phyloP scores from a whole-genome alignment of 2,329 filamentous ascomycete species.

The Sporothrix variecibatus region DNA sequence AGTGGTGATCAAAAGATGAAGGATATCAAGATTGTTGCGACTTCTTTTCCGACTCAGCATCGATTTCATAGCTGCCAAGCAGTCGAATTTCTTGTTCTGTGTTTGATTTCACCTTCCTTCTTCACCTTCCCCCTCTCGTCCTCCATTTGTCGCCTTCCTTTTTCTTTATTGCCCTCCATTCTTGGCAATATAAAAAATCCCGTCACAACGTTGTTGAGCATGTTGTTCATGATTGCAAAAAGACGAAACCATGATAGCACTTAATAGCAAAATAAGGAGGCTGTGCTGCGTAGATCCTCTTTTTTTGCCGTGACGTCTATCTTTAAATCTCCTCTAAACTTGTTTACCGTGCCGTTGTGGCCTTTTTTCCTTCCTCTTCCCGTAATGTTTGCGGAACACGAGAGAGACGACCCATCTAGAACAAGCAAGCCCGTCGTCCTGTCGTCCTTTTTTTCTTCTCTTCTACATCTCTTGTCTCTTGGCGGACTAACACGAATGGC shows the following conservation, averaged over 20 bases:
- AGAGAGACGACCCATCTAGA: not conserved
- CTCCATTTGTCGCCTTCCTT: not conserved
- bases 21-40: not conserved
- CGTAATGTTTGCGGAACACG: not conserved
- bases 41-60: not conserved
- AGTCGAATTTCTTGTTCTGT: not conserved
- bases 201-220: not conserved
- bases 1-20: not conserved
- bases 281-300: constrained; percentile 13
- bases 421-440: not conserved
- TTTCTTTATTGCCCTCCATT: not conserved
- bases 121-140: not conserved
- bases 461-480: not conserved
- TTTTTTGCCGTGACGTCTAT: not conserved
- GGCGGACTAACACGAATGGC: not conserved
- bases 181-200: constrained; percentile 8
- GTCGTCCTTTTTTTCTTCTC: not conserved
- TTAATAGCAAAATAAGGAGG: not conserved
- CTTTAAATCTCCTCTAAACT: not conserved
- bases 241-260: not conserved
- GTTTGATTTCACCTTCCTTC: constrained; percentile 6
- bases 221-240: not conserved
- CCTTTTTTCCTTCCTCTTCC: not conserved
- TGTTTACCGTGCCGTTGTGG: not conserved
- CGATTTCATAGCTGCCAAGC: not conserved